Percentiles rank a stretch among this genome's conserved stretches.
Evolutionary conservation across 2,329 filamentous ascomycete species (phyloP).

Genomic region (Fusarium sp.): DNA sequence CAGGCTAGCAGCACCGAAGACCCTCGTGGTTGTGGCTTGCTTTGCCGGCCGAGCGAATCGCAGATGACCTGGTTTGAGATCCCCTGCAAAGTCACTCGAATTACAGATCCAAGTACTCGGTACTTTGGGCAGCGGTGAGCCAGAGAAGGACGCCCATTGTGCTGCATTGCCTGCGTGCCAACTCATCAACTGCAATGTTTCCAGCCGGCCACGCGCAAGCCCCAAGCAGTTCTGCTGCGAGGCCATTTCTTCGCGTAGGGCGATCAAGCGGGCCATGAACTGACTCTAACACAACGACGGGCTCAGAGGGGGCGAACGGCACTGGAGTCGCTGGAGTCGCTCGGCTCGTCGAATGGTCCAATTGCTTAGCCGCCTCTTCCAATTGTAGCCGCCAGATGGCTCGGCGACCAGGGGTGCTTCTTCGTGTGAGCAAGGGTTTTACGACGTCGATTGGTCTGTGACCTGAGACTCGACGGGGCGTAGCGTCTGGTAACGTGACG

Average conservation of each 20-base stretch:
- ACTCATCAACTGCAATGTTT: slow-evolving; percentile 47
- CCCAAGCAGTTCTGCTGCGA: slow-evolving; percentile 22
- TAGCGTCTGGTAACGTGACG: slow-evolving; percentile 55
- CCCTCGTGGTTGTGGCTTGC: slow-evolving; percentile 45
- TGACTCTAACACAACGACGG: slow-evolving; percentile 19
- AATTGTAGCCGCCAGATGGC: slow-evolving; percentile 55
- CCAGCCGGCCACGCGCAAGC: slow-evolving; percentile 44
- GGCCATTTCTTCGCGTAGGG: slow-evolving; percentile 31
- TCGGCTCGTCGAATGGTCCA: slow-evolving; percentile 33
- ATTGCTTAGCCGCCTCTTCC: slow-evolving; percentile 50
- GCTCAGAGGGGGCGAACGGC: slow-evolving; percentile 26
- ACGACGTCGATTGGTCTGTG: slow-evolving; percentile 52
- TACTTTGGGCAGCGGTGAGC: slow-evolving; percentile 49
- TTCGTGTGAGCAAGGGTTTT: slow-evolving; percentile 52
- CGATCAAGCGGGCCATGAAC: slow-evolving; percentile 30
- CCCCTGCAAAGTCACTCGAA: slow-evolving; percentile 51
- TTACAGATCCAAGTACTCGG: slow-evolving; percentile 48
- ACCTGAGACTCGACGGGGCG: slow-evolving; percentile 48
- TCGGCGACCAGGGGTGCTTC: slow-evolving; percentile 47
- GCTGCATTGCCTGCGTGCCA: slow-evolving; percentile 48
- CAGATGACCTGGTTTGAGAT: slow-evolving; percentile 22
- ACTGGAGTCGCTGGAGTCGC: slow-evolving; percentile 39
- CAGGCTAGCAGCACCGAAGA: slow-evolving; percentile 19
- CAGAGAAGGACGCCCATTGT: slow-evolving; percentile 32
- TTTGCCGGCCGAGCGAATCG: slow-evolving; percentile 42